Evolutionary conservation across 2,329 filamentous ascomycete species (phyloP).

Genomic region (Colletotrichum australisinense): DNA sequence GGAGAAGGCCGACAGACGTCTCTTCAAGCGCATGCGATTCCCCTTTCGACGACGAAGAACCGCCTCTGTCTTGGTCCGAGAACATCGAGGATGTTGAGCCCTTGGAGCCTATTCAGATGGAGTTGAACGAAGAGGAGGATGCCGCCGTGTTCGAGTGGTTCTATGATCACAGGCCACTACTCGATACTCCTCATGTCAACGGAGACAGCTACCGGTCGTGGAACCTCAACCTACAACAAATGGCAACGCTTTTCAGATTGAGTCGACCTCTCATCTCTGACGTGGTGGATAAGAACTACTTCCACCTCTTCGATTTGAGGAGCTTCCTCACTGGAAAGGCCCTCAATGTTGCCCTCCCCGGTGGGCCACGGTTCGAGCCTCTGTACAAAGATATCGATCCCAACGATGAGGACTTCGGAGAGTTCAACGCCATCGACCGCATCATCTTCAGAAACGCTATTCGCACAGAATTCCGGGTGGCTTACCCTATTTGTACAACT

Average conservation of each 20-base stretch:
- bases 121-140: conserved; percentile 94
- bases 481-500: conserved; percentile 96
- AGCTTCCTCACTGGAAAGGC: conserved; percentile 97
- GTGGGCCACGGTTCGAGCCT: conserved; percentile 95
- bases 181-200: conserved; percentile 94
- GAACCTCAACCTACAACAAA: conserved; percentile 93
- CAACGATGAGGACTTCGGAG: conserved; percentile 98
- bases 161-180: conserved; percentile 90
- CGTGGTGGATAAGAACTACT: conserved; percentile 95
- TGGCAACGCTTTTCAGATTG: conserved; percentile 93
- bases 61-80: conserved; percentile 96
- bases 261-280: conserved; percentile 93
- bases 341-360: conserved; percentile 96
- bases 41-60: conserved; percentile 99
- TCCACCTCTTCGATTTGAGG: conserved; percentile 95
- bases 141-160: conserved; percentile 95
- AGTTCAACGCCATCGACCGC: conserved; percentile 99
- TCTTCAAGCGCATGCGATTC: conserved; percentile 99
- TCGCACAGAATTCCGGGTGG: conserved; percentile 94
- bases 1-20: conserved; percentile 93
- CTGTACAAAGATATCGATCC: conserved; percentile 99
- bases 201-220: conserved; percentile 96
- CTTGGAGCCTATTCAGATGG: conserved; percentile 97
- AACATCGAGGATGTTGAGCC: conserved; percentile 99
- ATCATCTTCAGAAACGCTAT: conserved; percentile 98